Percentiles rank a stretch among this genome's conserved stretches.
Conservation (phyloP, 768 basidiomycete species). For the Termitomyces bulborhizus region DNA sequence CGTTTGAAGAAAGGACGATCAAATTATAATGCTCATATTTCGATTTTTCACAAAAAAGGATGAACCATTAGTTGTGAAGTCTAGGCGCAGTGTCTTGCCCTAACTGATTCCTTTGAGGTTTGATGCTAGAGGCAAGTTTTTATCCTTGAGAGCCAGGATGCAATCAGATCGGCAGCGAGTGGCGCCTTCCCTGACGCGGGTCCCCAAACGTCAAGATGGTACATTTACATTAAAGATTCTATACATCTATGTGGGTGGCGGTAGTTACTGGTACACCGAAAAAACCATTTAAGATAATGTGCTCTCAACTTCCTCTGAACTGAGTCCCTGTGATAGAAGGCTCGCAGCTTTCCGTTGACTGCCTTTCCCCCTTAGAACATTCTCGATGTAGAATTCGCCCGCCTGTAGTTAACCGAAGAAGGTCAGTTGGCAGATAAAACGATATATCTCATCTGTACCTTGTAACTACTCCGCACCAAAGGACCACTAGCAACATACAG, state of each 20-base stretch:
- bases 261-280: too few species aligned
- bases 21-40: too few species aligned
- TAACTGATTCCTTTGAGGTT: too few species aligned
- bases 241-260: neutral
- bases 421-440: neutral
- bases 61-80: too few species aligned
- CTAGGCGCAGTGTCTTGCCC: too few species aligned
- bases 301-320: neutral
- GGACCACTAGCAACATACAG: conserved; percentile 97
- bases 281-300: neutral
- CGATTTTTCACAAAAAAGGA: too few species aligned
- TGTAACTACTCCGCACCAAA: conserved; percentile 93
- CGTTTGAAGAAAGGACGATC: neutral
- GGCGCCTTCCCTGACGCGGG: too few species aligned
- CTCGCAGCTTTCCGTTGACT: conserved; percentile 32
- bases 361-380: conserved; percentile 66
- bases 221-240: neutral
- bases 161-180: too few species aligned
- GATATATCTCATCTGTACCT: conserved; percentile 44
- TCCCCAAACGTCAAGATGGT: neutral
- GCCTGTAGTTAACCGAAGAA: conserved; percentile 45
- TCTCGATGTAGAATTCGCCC: conserved; percentile 95
- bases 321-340: conserved; percentile 12
- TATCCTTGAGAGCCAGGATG: too few species aligned
- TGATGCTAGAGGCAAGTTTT: too few species aligned